These are phyloP conservation scores for Dactylonectria macrodidyma DNA, from an alignment of 2,329 filamentous ascomycete species.

Conservation along the genomic window DNA sequence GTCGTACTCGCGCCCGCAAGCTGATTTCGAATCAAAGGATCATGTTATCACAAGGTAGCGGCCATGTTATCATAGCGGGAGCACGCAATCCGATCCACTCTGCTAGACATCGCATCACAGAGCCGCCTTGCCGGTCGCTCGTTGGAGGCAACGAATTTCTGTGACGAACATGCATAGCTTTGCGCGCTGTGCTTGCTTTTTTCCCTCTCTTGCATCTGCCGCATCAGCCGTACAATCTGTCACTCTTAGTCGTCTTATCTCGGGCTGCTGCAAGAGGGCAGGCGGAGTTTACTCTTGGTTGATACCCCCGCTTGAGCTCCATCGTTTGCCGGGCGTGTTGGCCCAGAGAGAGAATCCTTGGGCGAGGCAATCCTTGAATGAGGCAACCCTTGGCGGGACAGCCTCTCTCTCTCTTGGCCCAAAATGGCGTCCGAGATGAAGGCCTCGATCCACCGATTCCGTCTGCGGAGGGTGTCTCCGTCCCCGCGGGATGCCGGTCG, in stretches of 20 bases:
- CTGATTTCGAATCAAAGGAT: slow-evolving; percentile 8
- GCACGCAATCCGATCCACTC: slow-evolving; percentile 48
- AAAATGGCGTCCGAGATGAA: slow-evolving; percentile 49
- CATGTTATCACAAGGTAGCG: background rate
- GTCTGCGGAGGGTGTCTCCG: slow-evolving; percentile 45
- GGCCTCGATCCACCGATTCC: slow-evolving; percentile 47
- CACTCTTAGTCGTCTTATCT: background rate
- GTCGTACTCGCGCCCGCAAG: background rate
- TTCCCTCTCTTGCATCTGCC: background rate
- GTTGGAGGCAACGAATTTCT: slow-evolving; percentile 3
- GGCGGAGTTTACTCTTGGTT: background rate
- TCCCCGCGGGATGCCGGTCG: slow-evolving; percentile 43
- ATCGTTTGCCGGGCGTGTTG: background rate
- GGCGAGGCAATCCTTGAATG: background rate
- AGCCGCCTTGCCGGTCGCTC: slow-evolving; percentile 19
- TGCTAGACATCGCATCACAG: slow-evolving; percentile 32
- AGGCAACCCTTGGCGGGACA: slow-evolving; percentile 1
- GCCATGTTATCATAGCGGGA: slow-evolving; percentile 16
- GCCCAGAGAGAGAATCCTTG: background rate
- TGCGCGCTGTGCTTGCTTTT: background rate
- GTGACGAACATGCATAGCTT: background rate
- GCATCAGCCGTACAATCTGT: background rate
- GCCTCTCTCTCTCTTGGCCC: slow-evolving; percentile 18
- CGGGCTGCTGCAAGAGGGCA: background rate
- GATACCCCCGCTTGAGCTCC: background rate